Conservation (phyloP, 2,329 filamentous ascomycete genomes). For the Sclerotinia trifoliorum region DNA sequence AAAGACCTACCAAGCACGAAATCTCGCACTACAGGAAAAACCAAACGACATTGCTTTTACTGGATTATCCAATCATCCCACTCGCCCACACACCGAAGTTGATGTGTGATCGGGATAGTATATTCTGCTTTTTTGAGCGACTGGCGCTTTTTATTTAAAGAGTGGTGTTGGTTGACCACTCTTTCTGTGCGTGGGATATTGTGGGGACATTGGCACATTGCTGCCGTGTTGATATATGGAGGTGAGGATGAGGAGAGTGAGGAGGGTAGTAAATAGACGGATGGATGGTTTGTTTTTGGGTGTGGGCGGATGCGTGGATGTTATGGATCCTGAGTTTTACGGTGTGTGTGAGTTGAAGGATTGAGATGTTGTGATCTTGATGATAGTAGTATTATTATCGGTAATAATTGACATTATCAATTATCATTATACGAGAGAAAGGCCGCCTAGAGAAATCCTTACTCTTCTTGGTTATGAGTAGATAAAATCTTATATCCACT, state of each 20-base stretch:
- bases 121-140: background rate
- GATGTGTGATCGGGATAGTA: background rate
- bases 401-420: background rate
- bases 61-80: background rate
- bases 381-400: background rate
- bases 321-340: background rate
- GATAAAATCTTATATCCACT: background rate
- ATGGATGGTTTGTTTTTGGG: no score
- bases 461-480: background rate
- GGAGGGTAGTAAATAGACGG: no score
- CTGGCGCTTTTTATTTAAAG: background rate
- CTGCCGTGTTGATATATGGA: background rate
- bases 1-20: background rate
- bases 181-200: background rate
- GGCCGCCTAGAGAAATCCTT: background rate
- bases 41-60: background rate
- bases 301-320: background rate
- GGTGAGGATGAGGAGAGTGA: no score
- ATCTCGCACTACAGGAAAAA: slow-evolving; percentile 1
- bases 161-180: background rate
- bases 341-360: background rate
- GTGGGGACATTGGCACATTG: background rate
- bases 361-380: background rate
- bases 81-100: background rate
- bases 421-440: no score